Conservation (phyloP, 805 yeast genomes). For the Hanseniaspora pseudoguilliermondii region DNA sequence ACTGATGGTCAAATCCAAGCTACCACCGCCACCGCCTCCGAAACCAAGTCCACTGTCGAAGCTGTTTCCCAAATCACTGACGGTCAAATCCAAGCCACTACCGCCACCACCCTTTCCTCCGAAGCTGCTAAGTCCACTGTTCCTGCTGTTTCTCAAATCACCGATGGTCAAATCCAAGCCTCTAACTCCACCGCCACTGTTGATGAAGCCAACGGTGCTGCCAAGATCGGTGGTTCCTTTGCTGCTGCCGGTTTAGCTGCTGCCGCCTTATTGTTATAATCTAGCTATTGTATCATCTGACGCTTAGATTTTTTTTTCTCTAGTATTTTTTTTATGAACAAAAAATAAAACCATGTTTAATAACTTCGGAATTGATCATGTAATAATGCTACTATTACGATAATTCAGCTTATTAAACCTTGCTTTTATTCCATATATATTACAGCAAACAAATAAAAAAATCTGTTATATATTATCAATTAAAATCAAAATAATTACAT, state of each 20-base stretch:
- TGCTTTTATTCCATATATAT: too few relatives aligned
- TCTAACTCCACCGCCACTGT: slow-evolving; percentile 19
- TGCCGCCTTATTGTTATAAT: slow-evolving; percentile 13
- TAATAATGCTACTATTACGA: too few relatives aligned
- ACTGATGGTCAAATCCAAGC: slow-evolving; percentile 39
- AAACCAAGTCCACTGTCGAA: slow-evolving; percentile 19
- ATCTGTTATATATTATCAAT: too few relatives aligned
- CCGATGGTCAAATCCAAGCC: slow-evolving; percentile 47
- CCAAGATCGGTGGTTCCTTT: slow-evolving; percentile 8
- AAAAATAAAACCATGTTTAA: too few relatives aligned
- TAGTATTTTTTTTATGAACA: neutral
- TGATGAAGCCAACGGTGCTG: slow-evolving; percentile 13
- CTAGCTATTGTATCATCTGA: neutral
- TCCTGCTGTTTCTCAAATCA: slow-evolving; percentile 24
- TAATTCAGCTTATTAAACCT: too few relatives aligned
- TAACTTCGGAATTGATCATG: too few relatives aligned
- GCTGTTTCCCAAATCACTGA: slow-evolving; percentile 19
- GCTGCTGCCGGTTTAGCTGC: slow-evolving; percentile 14
- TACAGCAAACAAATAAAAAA: too few relatives aligned
- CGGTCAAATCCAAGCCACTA: slow-evolving; percentile 37
- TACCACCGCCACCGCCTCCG: slow-evolving; percentile 19
- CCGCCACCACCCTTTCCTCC: slow-evolving; percentile 29
- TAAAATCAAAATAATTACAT: neutral
- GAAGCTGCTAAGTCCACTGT: slow-evolving; percentile 20
- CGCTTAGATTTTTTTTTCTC: neutral